Evolutionary conservation across 148 eudicot species (phyloP).

Genomic region (Rhododendron simsii): DNA sequence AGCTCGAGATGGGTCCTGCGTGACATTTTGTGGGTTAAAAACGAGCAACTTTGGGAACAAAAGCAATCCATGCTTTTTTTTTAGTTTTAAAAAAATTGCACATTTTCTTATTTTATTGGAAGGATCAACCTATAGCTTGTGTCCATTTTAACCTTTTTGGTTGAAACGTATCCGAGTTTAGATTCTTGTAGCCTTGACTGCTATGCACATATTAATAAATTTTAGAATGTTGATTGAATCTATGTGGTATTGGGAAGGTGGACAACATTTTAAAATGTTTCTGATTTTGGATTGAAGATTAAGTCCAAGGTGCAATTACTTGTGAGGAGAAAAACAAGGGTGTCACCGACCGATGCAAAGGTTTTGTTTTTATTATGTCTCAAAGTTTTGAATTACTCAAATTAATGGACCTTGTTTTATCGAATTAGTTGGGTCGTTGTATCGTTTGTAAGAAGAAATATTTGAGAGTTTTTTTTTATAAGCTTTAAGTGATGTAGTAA

Average conservation of each 20-base stretch:
- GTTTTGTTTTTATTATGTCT: not conserved
- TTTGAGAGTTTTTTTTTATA: no score
- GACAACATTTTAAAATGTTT: not conserved
- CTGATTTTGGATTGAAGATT: not conserved
- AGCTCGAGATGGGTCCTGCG: not conserved
- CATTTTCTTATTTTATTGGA: not conserved
- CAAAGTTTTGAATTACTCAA: not conserved
- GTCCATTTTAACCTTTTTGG: not conserved
- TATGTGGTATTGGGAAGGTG: not conserved
- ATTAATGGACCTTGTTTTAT: not conserved
- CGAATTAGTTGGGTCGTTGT: no score
- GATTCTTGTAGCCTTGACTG: not conserved
- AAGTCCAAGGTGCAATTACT: not conserved
- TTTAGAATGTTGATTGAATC: not conserved
- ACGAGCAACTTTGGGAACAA: not conserved
- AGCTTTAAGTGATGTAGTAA: no score
- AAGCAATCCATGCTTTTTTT: not conserved
- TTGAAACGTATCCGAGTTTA: not conserved
- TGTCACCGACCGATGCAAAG: not conserved
- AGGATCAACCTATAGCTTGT: not conserved
- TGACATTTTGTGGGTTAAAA: not conserved
- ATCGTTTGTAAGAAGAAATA: no score
- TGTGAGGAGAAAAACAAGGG: not conserved
- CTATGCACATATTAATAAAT: not conserved
- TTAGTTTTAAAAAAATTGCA: not conserved